Evolutionary conservation across 352 stramenopile species (phyloP).

Genomic region (Pythium chondricola): DNA sequence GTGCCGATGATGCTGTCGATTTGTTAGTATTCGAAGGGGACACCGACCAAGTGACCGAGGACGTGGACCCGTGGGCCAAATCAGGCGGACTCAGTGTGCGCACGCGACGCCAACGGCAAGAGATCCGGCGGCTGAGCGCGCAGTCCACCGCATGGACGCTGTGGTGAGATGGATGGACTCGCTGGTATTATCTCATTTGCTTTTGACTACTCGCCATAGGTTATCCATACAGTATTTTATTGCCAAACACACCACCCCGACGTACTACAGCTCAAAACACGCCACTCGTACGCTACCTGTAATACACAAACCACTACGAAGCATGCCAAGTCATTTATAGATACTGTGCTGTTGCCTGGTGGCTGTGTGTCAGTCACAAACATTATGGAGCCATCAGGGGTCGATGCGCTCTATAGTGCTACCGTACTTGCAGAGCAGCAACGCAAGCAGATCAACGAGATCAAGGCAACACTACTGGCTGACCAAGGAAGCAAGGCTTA

Average conservation of each 20-base stretch:
- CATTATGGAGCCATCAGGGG: too few relatives aligned
- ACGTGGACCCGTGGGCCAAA: constrained; percentile 3
- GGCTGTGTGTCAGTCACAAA: too few relatives aligned
- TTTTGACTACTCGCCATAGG: constrained; percentile 3
- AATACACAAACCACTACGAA: too few relatives aligned
- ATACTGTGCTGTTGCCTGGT: too few relatives aligned
- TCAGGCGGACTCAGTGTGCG: constrained; percentile 5
- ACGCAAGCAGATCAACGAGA: constrained; percentile 11
- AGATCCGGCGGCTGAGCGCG: constrained; percentile 4
- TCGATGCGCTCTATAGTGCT: too few relatives aligned
- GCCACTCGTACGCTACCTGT: too few relatives aligned
- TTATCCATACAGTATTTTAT: not conserved
- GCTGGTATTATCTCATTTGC: constrained; percentile 10
- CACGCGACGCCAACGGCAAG: constrained; percentile 11
- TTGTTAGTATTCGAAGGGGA: constrained; percentile 24
- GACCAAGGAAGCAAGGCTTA: not conserved
- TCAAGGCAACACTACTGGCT: constrained; percentile 4
- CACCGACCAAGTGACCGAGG: constrained; percentile 10
- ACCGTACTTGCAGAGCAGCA: too few relatives aligned
- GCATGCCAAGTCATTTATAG: too few relatives aligned
- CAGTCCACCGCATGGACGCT: constrained; percentile 10
- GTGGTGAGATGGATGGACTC: constrained; percentile 12
- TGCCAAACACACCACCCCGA: too few relatives aligned
- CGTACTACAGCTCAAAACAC: too few relatives aligned
- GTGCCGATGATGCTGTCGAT: constrained; percentile 17